phyloP scores from a whole-genome alignment of 805 yeast genomes.

The Cyberlindnera amylophila region DNA sequence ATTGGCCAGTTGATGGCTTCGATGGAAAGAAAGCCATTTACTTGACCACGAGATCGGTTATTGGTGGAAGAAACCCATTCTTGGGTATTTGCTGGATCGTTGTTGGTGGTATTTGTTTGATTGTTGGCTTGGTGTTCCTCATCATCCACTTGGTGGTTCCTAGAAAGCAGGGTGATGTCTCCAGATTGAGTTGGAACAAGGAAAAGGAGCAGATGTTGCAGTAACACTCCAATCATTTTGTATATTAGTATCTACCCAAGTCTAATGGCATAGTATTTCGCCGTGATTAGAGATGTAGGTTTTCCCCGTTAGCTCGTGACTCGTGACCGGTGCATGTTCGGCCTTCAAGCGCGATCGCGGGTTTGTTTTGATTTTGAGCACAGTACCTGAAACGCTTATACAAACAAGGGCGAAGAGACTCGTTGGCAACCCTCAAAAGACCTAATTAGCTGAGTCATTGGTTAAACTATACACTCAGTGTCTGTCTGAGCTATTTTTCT shows the following conservation, averaged over 20 bases:
- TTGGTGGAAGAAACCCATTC: conserved; percentile 75
- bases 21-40: conserved; percentile 66
- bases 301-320: too few species aligned
- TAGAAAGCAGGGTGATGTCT: conserved; percentile 69
- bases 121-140: conserved; percentile 50
- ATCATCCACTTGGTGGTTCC: conserved; percentile 58
- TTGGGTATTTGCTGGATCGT: conserved; percentile 73
- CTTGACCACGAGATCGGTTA: conserved; percentile 63
- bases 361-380: conserved; percentile 6
- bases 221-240: neutral
- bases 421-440: too few species aligned
- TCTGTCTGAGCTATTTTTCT: too few species aligned
- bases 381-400: neutral
- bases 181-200: conserved; percentile 69
- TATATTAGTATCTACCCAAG: neutral
- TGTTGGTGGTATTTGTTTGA: conserved; percentile 66
- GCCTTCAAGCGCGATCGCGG: neutral
- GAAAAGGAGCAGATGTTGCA: conserved; percentile 36
- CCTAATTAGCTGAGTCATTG: too few species aligned
- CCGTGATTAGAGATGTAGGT: too few species aligned
- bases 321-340: too few species aligned
- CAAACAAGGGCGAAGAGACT: too few species aligned
- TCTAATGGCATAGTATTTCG: neutral
- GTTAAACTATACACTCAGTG: neutral
- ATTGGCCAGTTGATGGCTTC: conserved; percentile 72